Base-by-base conservation (phyloP, 352 stramenopile genomes). In the Vaucheria bursata region DNA sequence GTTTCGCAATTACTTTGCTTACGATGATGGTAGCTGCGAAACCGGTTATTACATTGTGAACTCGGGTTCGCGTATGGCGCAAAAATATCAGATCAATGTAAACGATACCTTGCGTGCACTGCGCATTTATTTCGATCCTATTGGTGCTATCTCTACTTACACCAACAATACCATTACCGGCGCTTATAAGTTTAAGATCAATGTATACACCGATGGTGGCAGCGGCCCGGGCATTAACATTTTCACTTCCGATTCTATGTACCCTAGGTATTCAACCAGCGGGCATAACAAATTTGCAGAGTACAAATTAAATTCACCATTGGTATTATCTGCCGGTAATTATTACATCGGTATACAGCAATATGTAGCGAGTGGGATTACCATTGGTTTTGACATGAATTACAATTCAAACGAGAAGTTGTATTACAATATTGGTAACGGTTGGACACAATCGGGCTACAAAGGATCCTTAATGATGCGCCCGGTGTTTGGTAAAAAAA, bases 331-430 rank as follows among this genome's bases (percentile, higher is more conserved):
- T 59, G 12, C 45, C 12, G 45, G 45, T 18, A 59, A 18, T 59
- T 59, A 59, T 59, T 59, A 59, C 45, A 59, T 59, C 18, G 45
- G 45, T 59, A 59, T 59, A 18, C 45, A 59, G 25, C 45, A 59
- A 59, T 18, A 59, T 18, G 18, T 25, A 18, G 45, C 45, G 12
- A 59, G 45, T 25, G 45, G 45, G 18, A 25, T 59, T 59, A 25
- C 25, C 25, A 25, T 59, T 59, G 45, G 45, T 25, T 59, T 59
- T 59, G 45, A 59, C 25, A 59, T 18, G 45, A 59, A 59, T 25
- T 59, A 18, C 18, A 25, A 59, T 25, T 25, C 18, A 18, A 18
- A 59, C 45, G 45, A 18, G 25, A 59, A 59, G 12, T 59, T 59
- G 12, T 59, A 59, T 59, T 59, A 59, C 45, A 25, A 59, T 59